Percentiles rank a stretch among this genome's conserved stretches.
Evolutionary conservation across 192 early-diverging fungal species (phyloP).

Genomic region (Haplosporangium gracile): DNA sequence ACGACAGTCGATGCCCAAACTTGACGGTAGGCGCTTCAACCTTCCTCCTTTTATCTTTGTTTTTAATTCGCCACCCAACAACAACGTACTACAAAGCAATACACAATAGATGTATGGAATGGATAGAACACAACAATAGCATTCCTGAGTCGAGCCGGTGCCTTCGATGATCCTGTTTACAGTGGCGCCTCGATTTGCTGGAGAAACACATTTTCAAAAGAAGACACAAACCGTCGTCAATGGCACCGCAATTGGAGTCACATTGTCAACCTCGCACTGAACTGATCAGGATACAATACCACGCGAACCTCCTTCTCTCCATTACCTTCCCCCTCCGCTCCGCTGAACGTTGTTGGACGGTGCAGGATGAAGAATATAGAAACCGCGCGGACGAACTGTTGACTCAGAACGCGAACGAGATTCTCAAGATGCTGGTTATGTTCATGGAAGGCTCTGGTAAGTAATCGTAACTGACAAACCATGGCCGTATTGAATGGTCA

Average conservation of each 20-base stretch:
- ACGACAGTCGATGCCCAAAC: conserved; percentile 71
- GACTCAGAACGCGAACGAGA: conserved; percentile 72
- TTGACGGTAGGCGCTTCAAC: conserved; percentile 65
- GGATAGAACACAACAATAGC: background rate
- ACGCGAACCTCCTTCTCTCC: background rate
- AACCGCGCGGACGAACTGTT: conserved; percentile 72
- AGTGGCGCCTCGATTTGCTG: background rate
- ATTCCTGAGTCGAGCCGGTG: background rate
- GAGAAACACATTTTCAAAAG: background rate
- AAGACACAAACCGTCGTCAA: background rate
- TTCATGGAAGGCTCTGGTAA: conserved; percentile 76
- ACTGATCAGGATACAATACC: conserved; percentile 40
- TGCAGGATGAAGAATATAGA: conserved; percentile 72
- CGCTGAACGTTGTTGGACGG: conserved; percentile 12
- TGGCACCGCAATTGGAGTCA: background rate
- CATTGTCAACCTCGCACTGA: conserved; percentile 1
- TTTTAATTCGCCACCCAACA: background rate
- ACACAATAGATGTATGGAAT: no score
- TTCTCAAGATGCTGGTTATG: conserved; percentile 78
- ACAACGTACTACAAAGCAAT: background rate
- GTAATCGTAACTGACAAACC: background rate
- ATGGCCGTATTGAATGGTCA: background rate
- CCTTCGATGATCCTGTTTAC: background rate
- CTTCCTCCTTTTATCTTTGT: background rate
- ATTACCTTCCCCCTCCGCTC: conserved; percentile 3